Evolutionary conservation across 805 yeast species (phyloP).

Genomic region (Starmerella ratchasimensis): DNA sequence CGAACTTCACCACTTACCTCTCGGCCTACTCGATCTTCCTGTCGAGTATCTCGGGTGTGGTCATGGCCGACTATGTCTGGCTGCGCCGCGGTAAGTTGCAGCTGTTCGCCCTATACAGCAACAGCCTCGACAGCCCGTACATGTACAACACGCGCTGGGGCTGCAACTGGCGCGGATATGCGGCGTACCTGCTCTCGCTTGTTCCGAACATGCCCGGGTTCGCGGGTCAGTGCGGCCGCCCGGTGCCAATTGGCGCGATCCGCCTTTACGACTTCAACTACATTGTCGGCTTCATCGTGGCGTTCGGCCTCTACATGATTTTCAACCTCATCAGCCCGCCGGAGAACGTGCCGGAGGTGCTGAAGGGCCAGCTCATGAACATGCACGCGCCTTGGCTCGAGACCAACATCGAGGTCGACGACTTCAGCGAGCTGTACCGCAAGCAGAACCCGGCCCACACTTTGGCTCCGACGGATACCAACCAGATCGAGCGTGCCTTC

Average conservation of each 20-base stretch:
- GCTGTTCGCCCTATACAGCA: constrained; percentile 50
- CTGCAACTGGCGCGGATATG: constrained; percentile 70
- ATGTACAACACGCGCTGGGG: constrained; percentile 45
- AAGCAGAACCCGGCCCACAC: background rate
- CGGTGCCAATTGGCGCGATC: constrained; percentile 68
- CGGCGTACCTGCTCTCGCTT: constrained; percentile 68
- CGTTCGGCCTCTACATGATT: constrained; percentile 42
- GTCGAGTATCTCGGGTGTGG: constrained; percentile 68
- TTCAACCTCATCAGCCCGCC: constrained; percentile 24
- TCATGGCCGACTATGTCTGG: constrained; percentile 43
- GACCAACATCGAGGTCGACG: constrained; percentile 19
- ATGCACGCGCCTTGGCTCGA: constrained; percentile 20
- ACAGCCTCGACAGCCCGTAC: constrained; percentile 36
- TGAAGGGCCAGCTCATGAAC: constrained; percentile 15
- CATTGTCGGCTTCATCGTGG: constrained; percentile 56
- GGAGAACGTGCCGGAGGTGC: constrained; percentile 13
- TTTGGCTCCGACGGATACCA: background rate
- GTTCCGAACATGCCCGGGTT: constrained; percentile 78
- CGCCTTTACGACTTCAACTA: constrained; percentile 60
- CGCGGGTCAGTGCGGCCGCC: constrained; percentile 63
- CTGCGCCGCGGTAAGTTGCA: constrained; percentile 60
- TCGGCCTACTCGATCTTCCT: constrained; percentile 73
- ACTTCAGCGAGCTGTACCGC: constrained; percentile 15
- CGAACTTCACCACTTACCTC: constrained; percentile 64
- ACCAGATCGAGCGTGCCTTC: background rate